Evolutionary conservation across 2,329 filamentous ascomycete genomes (phyloP), one percentile per base, ranked within the genome.

Genomic region (Leptographium radiaticola): DNA sequence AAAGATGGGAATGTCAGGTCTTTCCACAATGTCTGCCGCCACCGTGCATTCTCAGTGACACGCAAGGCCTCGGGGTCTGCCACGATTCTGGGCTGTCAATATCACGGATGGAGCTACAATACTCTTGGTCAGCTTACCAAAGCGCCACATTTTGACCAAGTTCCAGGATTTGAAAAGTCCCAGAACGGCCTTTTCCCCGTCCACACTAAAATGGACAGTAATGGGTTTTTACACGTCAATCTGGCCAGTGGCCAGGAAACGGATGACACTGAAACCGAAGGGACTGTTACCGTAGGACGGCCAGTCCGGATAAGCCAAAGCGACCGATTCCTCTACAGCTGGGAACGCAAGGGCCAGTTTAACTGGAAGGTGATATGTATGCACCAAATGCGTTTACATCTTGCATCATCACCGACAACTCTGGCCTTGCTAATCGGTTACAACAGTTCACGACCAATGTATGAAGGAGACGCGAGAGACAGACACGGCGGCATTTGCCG

Each of bases 71-170:
- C 53, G 2, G 53, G 53, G 6, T 15, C 36, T 1, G 16, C 53
- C 4, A 36, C n/a, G 16, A 38, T 54, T 1, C 30, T 54, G 8
- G 48, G 43, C 38, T 54, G 53, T 36, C 53, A 51, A n/a, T 54
- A 54, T 16, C 53, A 54, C 25, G 53, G 53, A 16, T 54, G 53
- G 53, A 50, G 31, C 44, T 54, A 54, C 53, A 54, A 54, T 38
- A 43, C 53, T 6, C 43, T 51, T 0, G 53, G 53, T 16, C 48
- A 54, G 18, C 49, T 54, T 9, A 48, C 36, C 1, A 51, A 40
- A 8, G 53, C 53, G 6, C 53, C 53, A 1, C 53, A 54, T 10
- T 54, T 54, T 34, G 53, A 54, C 15, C 34, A 47, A 31, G 16
- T 51, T 2, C 42, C 39, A 8, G 49, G 53, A n/a, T 54, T 54